Conservation (phyloP, 2,329 filamentous ascomycete species). For the Clathrospora elynae region DNA sequence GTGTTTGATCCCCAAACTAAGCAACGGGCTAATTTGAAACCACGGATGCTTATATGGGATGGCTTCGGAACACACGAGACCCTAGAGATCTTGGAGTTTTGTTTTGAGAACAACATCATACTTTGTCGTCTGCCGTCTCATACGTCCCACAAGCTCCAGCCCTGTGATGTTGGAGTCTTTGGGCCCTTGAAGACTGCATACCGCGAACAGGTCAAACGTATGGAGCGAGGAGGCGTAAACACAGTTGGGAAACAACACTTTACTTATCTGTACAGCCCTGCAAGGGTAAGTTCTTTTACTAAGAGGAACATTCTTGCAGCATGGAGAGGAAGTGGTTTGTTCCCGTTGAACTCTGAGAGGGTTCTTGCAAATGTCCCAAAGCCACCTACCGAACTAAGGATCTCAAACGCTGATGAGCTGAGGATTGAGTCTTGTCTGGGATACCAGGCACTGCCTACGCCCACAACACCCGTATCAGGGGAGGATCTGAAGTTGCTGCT, state of each 20-base stretch:
- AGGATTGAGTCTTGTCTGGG: constrained; percentile 14
- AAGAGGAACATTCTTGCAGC: constrained; percentile 36
- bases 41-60: constrained; percentile 3
- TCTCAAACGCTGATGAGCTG: constrained; percentile 17
- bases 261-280: constrained; percentile 5
- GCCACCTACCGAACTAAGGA: constrained; percentile 20
- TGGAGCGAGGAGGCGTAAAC: constrained; percentile 1
- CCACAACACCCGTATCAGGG: constrained; percentile 23
- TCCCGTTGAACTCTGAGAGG: constrained; percentile 33
- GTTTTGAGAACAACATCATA: constrained; percentile 41
- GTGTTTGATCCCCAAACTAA: constrained; percentile 6
- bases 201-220: constrained; percentile 4
- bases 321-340: constrained; percentile 29
- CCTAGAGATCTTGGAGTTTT: constrained; percentile 41
- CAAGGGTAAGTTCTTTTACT: constrained; percentile 24
- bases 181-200: constrained; percentile 4
- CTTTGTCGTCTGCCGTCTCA: background rate
- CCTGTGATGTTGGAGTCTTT: constrained; percentile 2
- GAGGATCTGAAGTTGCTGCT: constrained; percentile 25
- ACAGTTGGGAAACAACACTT: constrained; percentile 6
- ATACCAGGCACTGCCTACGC: constrained; percentile 16
- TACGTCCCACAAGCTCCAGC: constrained; percentile 3
- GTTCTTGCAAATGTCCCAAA: constrained; percentile 26
- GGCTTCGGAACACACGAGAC: constrained; percentile 45
- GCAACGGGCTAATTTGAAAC: background rate